Evolutionary conservation across 495 filamentous ascomycete species (phyloP).

Genomic region (Podospora comata): DNA sequence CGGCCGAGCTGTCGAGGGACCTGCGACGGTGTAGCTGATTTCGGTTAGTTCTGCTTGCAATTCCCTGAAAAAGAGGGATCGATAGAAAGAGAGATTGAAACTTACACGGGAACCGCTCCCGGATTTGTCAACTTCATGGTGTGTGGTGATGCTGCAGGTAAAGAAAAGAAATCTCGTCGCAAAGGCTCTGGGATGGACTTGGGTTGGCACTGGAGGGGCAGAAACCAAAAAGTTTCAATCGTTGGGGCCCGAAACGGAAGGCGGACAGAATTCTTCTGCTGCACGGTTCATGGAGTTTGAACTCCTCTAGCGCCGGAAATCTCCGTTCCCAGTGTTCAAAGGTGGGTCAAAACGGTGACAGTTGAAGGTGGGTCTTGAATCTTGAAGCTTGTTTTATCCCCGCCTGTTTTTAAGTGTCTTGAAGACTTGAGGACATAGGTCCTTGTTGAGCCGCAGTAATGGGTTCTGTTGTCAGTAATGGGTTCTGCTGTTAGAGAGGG

Average conservation of each 20-base stretch:
- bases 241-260: slow-evolving; percentile 17
- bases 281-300: background rate
- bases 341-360: background rate
- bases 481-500: too few species aligned
- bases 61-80: background rate
- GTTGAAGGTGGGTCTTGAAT: background rate
- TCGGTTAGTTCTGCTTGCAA: background rate
- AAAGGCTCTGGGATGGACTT: slow-evolving; percentile 5
- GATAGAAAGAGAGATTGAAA: background rate
- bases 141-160: slow-evolving; percentile 16
- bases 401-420: background rate
- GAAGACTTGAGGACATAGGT: background rate
- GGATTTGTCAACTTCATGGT: slow-evolving; percentile 86
- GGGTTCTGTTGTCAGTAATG: too few species aligned
- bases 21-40: slow-evolving; percentile 73
- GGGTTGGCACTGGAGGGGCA: slow-evolving; percentile 12
- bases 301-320: slow-evolving; percentile 2
- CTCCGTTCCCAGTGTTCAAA: slow-evolving; percentile 5
- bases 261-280: slow-evolving; percentile 14
- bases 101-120: slow-evolving; percentile 79
- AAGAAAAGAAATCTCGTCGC: slow-evolving; percentile 5
- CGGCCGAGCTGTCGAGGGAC: slow-evolving; percentile 82
- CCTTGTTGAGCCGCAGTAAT: too few species aligned
- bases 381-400: background rate
- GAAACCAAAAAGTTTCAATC: slow-evolving; percentile 28